Base-by-base conservation (phyloP, 176 grass and related monocot species). In the Avena insularis region DNA sequence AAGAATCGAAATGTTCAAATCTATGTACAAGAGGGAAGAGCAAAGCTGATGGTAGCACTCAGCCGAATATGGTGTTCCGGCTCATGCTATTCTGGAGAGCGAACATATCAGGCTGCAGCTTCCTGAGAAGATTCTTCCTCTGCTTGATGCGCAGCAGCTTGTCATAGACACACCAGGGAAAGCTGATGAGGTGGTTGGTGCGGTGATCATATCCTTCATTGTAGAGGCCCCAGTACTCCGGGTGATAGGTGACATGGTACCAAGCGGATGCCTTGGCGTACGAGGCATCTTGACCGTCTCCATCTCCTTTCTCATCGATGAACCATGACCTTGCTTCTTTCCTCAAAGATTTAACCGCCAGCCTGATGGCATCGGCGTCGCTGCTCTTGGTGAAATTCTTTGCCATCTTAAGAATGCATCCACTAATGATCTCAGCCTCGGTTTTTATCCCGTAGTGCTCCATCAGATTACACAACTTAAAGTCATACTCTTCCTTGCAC, bases 321-420 rank as follows among this genome's bases (percentile, higher is more conserved):
- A 98, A 98, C 93, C 90, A 90, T 84, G 88, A 91, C 58, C 90
- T 91, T 7, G 84, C 93, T 88, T 98, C 96, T 87, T 95, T 98
- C 79, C 90, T 87, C 88, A 98, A 60, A 16, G 88, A 92, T 82
- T 21, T 92, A 51, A 95, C 88, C 1, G 91, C 93, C 73, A 87
- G 29, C 78, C 90, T 87, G 75, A 98, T 95, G 13, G 90, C 91
- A 40, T 98, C 96, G 19, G 91, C 93, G 47, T 95, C 96, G 35
- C 61, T 95, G 6, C 61, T 84, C 96, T 92, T 94, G 15, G 88
- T 92, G 64, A 98, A 98, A 82, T 79, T 94, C 66, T 86, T 98
- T 33, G 84, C 89, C 96, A 95, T 95, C 75, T 94, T 98, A n/a
- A 93, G 75, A 48, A 98, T 91, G 53, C 89, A 92, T 57, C 96